Evolutionary conservation across 2,329 filamentous ascomycete species (phyloP), one percentile per base, ranked within the genome.

Genomic region (Talaromyces piceae): DNA sequence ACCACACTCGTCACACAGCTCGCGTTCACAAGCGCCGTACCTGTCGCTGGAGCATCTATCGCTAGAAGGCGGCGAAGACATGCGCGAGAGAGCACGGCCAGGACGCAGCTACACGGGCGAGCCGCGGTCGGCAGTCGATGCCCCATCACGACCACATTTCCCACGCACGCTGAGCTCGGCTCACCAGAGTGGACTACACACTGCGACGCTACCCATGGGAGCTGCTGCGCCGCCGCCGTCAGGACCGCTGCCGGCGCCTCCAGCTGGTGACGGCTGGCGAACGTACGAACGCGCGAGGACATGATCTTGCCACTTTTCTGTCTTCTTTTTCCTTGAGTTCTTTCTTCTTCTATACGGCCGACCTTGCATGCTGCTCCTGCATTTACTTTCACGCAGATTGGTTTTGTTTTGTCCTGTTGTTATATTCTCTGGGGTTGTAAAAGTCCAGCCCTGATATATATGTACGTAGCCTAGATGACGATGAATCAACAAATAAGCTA

Each of bases 161-260:
- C 66, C 69, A 27, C 67, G 70, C 26, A 70, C 69, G 4, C 56
- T 63, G n/a, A 72, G 69, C 57, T 67, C 67, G 4, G 65, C 63
- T 3, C 48, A 65, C 61, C 23, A 63, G 61, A 50, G 64, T 64
- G 48, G 67, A 61, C 54, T 70, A 43, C 64, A 68, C 47, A 80
- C 78, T 2, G 84, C 85, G 50, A 79, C 77, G 30, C 71, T 89
- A 45, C 83, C 86, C 1, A 77, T 86, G 52, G 79, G 85, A 20
- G 53, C 49, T 44, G 76, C 79, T 41, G 82, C 77, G 26, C 81
- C 83, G 33, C 68, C 70, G 5, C 77, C 78, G 3, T 78, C 73
- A 7, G 80, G 78, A 9, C 74, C 79, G 7, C 72, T 84, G 27
- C 81, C 81, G 45, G 77, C 83, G 18, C 77, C 81, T n/a, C 81